A percentile compares a stretch with the other conserved stretches of the same genome.
phyloP scores from a whole-genome alignment of 495 filamentous ascomycete species.

The Aspergillus panamensis region DNA sequence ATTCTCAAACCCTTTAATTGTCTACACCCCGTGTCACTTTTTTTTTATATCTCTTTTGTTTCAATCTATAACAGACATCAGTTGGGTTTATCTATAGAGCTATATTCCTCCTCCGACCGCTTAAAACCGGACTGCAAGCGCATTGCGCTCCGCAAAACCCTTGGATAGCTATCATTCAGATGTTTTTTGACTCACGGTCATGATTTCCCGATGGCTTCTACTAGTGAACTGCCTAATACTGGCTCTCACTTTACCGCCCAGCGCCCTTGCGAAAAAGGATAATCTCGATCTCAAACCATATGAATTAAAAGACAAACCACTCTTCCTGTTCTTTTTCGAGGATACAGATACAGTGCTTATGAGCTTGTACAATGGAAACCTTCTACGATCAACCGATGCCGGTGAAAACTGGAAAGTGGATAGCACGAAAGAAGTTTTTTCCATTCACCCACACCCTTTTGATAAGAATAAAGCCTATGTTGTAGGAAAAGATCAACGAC shows the following conservation, averaged over 20 bases:
- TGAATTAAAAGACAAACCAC: constrained; percentile 58
- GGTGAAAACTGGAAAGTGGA: constrained; percentile 66
- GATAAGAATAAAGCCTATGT: constrained; percentile 76
- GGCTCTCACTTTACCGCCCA: constrained; percentile 29
- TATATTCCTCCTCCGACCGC: neutral
- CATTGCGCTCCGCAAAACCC: neutral
- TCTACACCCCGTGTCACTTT: neutral
- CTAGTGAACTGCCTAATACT: constrained; percentile 38
- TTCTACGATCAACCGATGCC: constrained; percentile 73
- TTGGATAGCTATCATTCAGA: constrained; percentile 24
- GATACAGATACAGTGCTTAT: constrained; percentile 75
- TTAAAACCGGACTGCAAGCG: neutral
- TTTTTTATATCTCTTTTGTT: neutral
- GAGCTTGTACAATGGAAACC: constrained; percentile 49
- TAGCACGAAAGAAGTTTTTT: constrained; percentile 47
- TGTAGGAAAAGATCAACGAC: constrained; percentile 57
- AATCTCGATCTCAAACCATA: constrained; percentile 50
- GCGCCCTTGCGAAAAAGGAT: constrained; percentile 44
- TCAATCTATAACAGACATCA: neutral
- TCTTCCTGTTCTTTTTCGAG: constrained; percentile 77
- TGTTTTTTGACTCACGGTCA: constrained; percentile 33
- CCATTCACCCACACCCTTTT: constrained; percentile 69
- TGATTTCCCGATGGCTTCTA: constrained; percentile 43
- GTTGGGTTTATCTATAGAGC: neutral
- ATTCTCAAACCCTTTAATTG: neutral